A percentile compares a stretch with the other conserved stretches of the same genome.
phyloP scores from a whole-genome alignment of 2,329 filamentous ascomycete genomes.

The Fusarium robinianum region DNA sequence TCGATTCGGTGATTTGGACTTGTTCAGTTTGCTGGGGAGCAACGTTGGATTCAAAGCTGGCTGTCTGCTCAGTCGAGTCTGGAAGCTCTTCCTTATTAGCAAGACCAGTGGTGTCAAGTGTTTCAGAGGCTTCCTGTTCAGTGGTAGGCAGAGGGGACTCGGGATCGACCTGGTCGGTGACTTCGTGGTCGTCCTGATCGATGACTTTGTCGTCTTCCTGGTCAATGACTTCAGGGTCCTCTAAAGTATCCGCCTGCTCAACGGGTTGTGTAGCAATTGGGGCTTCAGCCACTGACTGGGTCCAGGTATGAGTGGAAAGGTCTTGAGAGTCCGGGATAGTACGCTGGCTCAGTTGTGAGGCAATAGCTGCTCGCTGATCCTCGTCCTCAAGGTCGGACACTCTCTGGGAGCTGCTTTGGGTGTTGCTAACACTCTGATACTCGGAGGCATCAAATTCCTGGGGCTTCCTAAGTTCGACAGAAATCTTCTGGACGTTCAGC shows the following conservation, averaged over 20 bases:
- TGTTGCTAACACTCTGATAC: slow-evolving; percentile 41
- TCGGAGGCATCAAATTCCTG: slow-evolving; percentile 43
- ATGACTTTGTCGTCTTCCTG: background rate
- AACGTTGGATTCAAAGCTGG: too few species aligned
- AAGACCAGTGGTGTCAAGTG: too few species aligned
- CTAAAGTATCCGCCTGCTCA: slow-evolving; percentile 3
- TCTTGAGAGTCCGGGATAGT: slow-evolving; percentile 54
- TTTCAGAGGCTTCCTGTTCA: too few species aligned
- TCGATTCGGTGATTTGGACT: too few species aligned
- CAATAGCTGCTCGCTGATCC: slow-evolving; percentile 40
- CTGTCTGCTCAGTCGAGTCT: too few species aligned
- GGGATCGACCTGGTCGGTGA: too few species aligned
- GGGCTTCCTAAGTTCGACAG: slow-evolving; percentile 40
- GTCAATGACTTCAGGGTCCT: background rate
- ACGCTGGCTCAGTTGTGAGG: slow-evolving; percentile 40
- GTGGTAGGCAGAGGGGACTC: too few species aligned
- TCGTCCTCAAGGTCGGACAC: slow-evolving; percentile 44
- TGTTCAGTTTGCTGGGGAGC: too few species aligned
- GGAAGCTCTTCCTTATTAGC: too few species aligned
- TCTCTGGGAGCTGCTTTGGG: slow-evolving; percentile 36
- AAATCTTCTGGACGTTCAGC: slow-evolving; percentile 24
- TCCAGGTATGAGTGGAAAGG: slow-evolving; percentile 33
- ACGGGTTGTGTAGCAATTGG: slow-evolving; percentile 5
- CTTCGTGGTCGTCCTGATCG: background rate
- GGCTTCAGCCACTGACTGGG: slow-evolving; percentile 15